Conservation (phyloP, 441 rosid genomes). For the Gossypium davidsonii region DNA sequence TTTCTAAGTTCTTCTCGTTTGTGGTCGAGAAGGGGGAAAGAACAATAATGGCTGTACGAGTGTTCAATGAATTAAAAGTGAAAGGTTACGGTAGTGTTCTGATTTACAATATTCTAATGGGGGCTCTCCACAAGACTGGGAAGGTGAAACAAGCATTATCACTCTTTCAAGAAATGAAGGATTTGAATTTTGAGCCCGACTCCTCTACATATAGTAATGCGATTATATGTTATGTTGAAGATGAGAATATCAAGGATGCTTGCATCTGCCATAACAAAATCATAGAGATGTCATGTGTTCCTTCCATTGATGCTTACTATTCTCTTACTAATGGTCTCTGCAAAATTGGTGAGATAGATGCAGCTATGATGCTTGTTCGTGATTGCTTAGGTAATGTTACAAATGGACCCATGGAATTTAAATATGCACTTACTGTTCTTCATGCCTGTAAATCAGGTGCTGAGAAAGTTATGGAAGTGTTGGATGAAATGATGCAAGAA, state of each 20-base stretch:
- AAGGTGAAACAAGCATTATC: slow-evolving; percentile 50
- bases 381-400: slow-evolving; percentile 71
- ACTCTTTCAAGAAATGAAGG: slow-evolving; percentile 51
- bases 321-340: slow-evolving; percentile 69
- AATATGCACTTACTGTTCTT: slow-evolving; percentile 49
- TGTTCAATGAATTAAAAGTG: slow-evolving; percentile 47
- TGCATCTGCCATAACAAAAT: slow-evolving; percentile 65
- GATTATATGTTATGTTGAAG: slow-evolving; percentile 42
- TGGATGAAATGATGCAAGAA: slow-evolving; percentile 72
- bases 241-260: slow-evolving; percentile 46
- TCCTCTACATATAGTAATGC: slow-evolving; percentile 52
- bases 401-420: slow-evolving; percentile 73
- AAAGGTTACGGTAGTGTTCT: slow-evolving; percentile 54
- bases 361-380: slow-evolving; percentile 69
- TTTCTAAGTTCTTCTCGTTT: slow-evolving; percentile 52
- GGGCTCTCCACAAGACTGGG: slow-evolving; percentile 44
- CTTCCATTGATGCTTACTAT: slow-evolving; percentile 57
- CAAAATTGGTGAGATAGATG: slow-evolving; percentile 75
- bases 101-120: slow-evolving; percentile 62
- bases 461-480: slow-evolving; percentile 57
- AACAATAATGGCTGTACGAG: slow-evolving; percentile 44
- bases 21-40: slow-evolving; percentile 43
- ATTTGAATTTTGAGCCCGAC: slow-evolving; percentile 41
- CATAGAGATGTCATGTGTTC: slow-evolving; percentile 59
- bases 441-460: slow-evolving; percentile 55